Base-by-base conservation (phyloP, 2,329 filamentous ascomycete genomes). In the Beauveria bassiana region DNA sequence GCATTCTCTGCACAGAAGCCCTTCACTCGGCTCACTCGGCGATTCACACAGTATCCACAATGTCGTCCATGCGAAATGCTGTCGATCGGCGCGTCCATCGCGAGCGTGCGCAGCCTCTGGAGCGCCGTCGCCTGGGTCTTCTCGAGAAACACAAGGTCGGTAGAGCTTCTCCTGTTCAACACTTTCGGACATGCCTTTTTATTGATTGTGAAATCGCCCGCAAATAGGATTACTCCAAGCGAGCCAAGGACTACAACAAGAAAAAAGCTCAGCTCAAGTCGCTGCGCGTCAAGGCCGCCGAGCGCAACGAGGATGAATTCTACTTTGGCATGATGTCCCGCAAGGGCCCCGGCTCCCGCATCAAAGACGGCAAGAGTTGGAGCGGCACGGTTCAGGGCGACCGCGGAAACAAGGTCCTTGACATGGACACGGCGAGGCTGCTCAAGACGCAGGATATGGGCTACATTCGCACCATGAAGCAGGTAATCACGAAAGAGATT, bases 91-190 rank as follows among this genome's bases (percentile, higher is more conserved):
- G 91, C 71, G 88, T 91, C 67, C 93, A 98, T 76, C 85, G 88
- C 68, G 95, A 98, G 81, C 88, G 95, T 69, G 90, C 90, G 42
- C 95, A 98, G 74, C 90, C 93, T 46, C 76, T 85, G 65, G 90
- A 93, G 72, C 90, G 95, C 59, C 80, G 87, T 66, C 91, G 91
- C 79, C 91, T 92, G 77, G 95, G 95, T 66, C 84, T 98, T 24
- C 86, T 98, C 64, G 95, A 98, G 75, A 98, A 99, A 78, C 90
- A 95, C 82, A 97, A 97, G 79, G 87, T 88, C 70, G 47, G 71
- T 65, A 64, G 26, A 52, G 34, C 54, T 26, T 26, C 31, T 9
- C 7, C 20, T 22, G 10, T 20, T 20, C 5, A 7, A 40, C 28
- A 31, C 18, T 24, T 10, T n/a, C 28, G 26, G 7, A 7, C 5